A percentile compares a stretch with the other conserved stretches of the same genome.
phyloP scores from a whole-genome alignment of 495 filamentous ascomycete genomes.

The Penicillium cinerascens region DNA sequence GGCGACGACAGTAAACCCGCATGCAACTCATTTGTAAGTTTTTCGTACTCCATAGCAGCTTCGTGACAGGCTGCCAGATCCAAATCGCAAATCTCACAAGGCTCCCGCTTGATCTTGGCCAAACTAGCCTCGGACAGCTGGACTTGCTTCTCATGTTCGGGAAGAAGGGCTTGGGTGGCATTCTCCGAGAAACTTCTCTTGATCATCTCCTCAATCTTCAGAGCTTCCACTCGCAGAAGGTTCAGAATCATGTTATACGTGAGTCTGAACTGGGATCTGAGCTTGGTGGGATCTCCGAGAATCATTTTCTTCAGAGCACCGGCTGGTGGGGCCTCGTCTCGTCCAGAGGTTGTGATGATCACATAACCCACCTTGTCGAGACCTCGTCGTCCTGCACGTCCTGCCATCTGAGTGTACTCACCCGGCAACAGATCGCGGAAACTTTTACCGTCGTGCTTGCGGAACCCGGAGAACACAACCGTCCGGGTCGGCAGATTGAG shows the following conservation, averaged over 20 bases:
- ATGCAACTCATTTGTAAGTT: conserved; percentile 70
- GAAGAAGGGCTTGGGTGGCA: conserved; percentile 91
- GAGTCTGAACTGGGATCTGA: conserved; percentile 91
- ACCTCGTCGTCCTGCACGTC: conserved; percentile 87
- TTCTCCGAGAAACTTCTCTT: conserved; percentile 99
- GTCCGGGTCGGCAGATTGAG: conserved; percentile 93
- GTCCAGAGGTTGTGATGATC: conserved; percentile 81
- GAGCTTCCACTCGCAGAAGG: conserved; percentile 86
- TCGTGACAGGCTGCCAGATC: conserved; percentile 76
- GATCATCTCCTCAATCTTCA: conserved; percentile 99
- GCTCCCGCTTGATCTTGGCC: conserved; percentile 80
- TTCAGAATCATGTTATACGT: conserved; percentile 99
- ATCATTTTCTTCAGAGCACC: conserved; percentile 86
- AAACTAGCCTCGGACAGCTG: conserved; percentile 90
- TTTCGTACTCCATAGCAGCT: conserved; percentile 72
- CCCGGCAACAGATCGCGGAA: conserved; percentile 92
- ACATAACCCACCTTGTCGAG: conserved; percentile 90
- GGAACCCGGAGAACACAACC: conserved; percentile 94
- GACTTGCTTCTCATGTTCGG: conserved; percentile 91
- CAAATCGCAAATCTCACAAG: conserved; percentile 76
- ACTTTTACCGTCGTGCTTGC: conserved; percentile 87
- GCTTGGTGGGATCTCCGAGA: conserved; percentile 89
- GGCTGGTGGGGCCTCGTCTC: conserved; percentile 84
- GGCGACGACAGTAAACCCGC: conserved; percentile 66
- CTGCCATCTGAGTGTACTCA: conserved; percentile 98